Conservation (phyloP, 2,329 filamentous ascomycete genomes). For the Monilinia polystroma region DNA sequence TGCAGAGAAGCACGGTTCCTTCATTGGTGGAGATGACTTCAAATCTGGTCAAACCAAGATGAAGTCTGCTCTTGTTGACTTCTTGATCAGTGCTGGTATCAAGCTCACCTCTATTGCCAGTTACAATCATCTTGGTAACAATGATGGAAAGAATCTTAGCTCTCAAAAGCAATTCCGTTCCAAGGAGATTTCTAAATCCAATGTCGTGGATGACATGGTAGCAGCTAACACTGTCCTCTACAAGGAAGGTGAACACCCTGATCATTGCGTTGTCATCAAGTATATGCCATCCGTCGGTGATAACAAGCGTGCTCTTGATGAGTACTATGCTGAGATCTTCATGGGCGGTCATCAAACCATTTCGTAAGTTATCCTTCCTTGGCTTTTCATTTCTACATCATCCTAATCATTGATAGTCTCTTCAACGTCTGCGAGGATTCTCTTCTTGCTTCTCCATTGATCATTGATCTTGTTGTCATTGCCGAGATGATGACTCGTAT, state of each 20-base stretch:
- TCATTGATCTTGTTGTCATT: conserved; percentile 92
- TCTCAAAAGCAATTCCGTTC: conserved; percentile 98
- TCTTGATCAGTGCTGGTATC: conserved; percentile 97
- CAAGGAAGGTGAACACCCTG: conserved; percentile 87
- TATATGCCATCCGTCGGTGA: conserved; percentile 99
- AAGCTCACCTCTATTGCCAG: conserved; percentile 97
- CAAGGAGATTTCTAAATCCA: conserved; percentile 99
- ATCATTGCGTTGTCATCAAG: conserved; percentile 99
- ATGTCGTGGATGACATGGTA: conserved; percentile 99
- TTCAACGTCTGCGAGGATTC: conserved; percentile 99
- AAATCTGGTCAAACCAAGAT: conserved; percentile 99
- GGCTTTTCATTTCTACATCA: conserved; percentile 22
- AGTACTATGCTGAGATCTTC: conserved; percentile 99
- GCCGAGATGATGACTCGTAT: conserved; percentile 99
- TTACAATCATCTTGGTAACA: conserved; percentile 99
- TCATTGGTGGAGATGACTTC: conserved; percentile 98
- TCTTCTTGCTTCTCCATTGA: conserved; percentile 88
- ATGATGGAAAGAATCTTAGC: conserved; percentile 97
- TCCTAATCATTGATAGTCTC: conserved; percentile 54
- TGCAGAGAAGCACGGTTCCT: conserved; percentile 80
- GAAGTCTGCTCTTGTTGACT: conserved; percentile 98
- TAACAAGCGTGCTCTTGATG: conserved; percentile 97
- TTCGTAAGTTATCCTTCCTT: conserved; percentile 51
- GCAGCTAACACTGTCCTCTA: conserved; percentile 92
- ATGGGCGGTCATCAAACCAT: conserved; percentile 98